Percentiles rank a stretch among this genome's conserved stretches.
These are phyloP conservation scores for Pseudocercospora macadamiae DNA, from an alignment of 2,329 filamentous ascomycete genomes.

Conservation along the genomic window DNA sequence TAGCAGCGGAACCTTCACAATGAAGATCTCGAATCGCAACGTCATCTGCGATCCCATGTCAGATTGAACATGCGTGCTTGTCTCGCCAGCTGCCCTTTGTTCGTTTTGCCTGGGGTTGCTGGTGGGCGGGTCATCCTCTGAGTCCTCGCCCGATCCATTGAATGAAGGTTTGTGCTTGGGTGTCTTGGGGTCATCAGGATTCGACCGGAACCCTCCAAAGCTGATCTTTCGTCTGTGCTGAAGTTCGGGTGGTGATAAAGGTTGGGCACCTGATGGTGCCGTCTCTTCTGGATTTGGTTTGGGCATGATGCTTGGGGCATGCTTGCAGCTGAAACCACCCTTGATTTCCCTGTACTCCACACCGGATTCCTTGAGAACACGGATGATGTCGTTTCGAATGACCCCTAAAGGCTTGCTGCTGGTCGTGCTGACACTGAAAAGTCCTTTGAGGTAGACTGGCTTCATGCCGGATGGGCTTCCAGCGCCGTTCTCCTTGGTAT, in stretches of 20 bases:
- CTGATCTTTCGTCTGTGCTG: conserved; percentile 79
- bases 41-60: conserved; percentile 84
- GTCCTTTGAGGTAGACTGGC: conserved; percentile 91
- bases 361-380: conserved; percentile 82
- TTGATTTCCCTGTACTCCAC: conserved; percentile 93
- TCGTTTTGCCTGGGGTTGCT: conserved; percentile 29
- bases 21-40: conserved; percentile 91
- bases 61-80: conserved; percentile 86
- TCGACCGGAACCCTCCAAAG: conserved; percentile 72
- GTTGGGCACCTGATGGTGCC: conserved; percentile 58
- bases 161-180: conserved; percentile 72
- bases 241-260: conserved; percentile 52
- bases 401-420: conserved; percentile 85
- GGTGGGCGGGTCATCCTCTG: conserved; percentile 34
- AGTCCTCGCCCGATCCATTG: conserved; percentile 67
- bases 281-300: conserved; percentile 56
- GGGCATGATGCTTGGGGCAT: conserved; percentile 85
- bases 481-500: conserved; percentile 51
- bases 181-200: conserved; percentile 59
- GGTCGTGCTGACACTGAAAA: conserved; percentile 96
- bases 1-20: conserved; percentile 94
- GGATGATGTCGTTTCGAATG: conserved; percentile 87
- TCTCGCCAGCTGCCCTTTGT: conserved; percentile 70
- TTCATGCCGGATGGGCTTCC: conserved; percentile 78
- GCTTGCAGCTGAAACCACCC: conserved; percentile 87